A percentile compares a stretch with the other conserved stretches of the same genome.
These are phyloP conservation scores for Fusarium vanettenii DNA, from an alignment of 2,329 filamentous ascomycete species.

Conservation along the genomic window DNA sequence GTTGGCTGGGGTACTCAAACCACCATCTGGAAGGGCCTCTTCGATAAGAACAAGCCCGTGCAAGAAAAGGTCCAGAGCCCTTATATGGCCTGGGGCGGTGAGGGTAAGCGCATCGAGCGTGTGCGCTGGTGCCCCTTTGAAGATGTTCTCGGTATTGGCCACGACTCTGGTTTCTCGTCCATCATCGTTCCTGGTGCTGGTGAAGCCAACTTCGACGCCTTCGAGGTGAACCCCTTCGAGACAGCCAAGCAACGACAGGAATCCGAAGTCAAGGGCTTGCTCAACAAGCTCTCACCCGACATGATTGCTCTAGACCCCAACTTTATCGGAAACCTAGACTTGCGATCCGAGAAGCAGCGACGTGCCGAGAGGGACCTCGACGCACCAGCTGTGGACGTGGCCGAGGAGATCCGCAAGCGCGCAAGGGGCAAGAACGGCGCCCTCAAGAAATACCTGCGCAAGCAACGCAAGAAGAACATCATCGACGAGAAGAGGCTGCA, in stretches of 20 bases:
- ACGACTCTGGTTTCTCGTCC: slow-evolving; percentile 87
- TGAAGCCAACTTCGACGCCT: slow-evolving; percentile 93
- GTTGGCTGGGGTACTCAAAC: slow-evolving; percentile 92
- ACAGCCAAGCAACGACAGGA: slow-evolving; percentile 93
- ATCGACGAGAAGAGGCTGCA: slow-evolving; percentile 94
- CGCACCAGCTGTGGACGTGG: slow-evolving; percentile 65
- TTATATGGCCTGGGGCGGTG: slow-evolving; percentile 93
- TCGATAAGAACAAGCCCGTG: slow-evolving; percentile 77
- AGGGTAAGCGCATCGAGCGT: slow-evolving; percentile 83
- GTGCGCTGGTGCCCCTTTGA: slow-evolving; percentile 95
- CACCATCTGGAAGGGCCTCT: slow-evolving; percentile 91
- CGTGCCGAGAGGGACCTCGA: slow-evolving; percentile 85
- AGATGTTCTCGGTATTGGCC: slow-evolving; percentile 87
- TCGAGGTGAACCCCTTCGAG: slow-evolving; percentile 96
- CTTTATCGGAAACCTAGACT: slow-evolving; percentile 88
- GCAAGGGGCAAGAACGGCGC: slow-evolving; percentile 91
- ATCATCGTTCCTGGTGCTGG: slow-evolving; percentile 94
- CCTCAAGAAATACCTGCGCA: slow-evolving; percentile 87
- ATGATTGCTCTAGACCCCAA: slow-evolving; percentile 97
- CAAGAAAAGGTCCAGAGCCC: slow-evolving; percentile 85
- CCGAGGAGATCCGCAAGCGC: slow-evolving; percentile 76
- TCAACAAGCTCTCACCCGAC: slow-evolving; percentile 95
- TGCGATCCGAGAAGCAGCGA: slow-evolving; percentile 81
- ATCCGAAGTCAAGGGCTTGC: slow-evolving; percentile 85
- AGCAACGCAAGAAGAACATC: slow-evolving; percentile 92